Percentiles rank a stretch among this genome's conserved stretches.
Conservation (phyloP, 768 basidiomycete species). For the Gautieria morchelliformis region DNA sequence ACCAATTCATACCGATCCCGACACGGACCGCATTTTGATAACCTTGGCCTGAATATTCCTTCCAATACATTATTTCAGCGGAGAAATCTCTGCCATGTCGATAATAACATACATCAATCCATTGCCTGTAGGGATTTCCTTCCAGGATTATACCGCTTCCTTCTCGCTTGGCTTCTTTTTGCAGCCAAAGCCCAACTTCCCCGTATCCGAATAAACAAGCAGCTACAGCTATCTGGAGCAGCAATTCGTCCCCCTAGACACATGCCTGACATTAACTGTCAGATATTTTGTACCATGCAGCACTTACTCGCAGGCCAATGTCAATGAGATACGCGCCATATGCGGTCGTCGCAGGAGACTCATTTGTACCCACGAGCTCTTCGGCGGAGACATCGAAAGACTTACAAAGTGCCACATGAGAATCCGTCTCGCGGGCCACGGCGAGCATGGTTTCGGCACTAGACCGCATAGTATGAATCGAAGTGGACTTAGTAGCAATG, state of each 20-base stretch:
- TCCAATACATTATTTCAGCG: conserved; percentile 23
- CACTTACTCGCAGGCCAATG: conserved; percentile 50
- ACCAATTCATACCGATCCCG: conserved; percentile 53
- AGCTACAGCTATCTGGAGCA: conserved; percentile 70
- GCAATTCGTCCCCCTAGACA: conserved; percentile 54
- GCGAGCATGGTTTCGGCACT: conserved; percentile 56
- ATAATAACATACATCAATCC: conserved; percentile 39
- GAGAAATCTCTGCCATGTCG: neutral
- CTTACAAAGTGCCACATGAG: conserved; percentile 64
- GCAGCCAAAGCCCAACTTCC: conserved; percentile 81
- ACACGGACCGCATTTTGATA: conserved; percentile 65
- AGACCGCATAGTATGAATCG: conserved; percentile 50
- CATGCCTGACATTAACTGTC: neutral
- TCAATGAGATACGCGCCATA: conserved; percentile 86
- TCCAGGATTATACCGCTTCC: conserved; percentile 48
- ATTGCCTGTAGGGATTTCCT: conserved; percentile 64
- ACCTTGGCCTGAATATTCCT: conserved; percentile 59
- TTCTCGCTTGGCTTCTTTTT: conserved; percentile 38
- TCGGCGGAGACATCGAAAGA: conserved; percentile 55
- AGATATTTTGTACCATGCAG: neutral
- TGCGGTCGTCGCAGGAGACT: conserved; percentile 66
- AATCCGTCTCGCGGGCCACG: conserved; percentile 58
- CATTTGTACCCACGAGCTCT: conserved; percentile 52
- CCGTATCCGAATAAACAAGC: conserved; percentile 89
- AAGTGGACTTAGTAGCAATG: conserved; percentile 66